A percentile compares a stretch with the other conserved stretches of the same genome.
Conservation (phyloP, 768 basidiomycete genomes). For the Plicaturopsis crispa region DNA sequence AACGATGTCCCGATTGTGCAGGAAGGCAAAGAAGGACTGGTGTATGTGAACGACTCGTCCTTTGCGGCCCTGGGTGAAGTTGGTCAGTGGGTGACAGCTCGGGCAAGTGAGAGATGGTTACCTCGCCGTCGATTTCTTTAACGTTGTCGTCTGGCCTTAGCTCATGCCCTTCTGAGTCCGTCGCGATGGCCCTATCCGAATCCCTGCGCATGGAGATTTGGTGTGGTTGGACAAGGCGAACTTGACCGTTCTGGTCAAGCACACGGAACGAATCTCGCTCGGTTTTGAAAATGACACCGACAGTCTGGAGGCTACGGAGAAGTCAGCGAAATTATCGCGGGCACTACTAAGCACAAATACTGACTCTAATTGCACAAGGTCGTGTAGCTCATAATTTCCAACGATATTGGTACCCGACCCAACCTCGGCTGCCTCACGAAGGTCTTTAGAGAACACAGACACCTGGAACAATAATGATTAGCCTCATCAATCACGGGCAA, state of each 20-base stretch:
- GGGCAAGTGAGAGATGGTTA: constrained; percentile 24
- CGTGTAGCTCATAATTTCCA: constrained; percentile 93
- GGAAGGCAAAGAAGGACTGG: constrained; percentile 89
- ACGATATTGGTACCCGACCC: constrained; percentile 87
- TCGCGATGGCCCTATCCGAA: constrained; percentile 76
- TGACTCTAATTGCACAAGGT: constrained; percentile 94
- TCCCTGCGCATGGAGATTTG: constrained; percentile 91
- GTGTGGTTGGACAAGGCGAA: constrained; percentile 84
- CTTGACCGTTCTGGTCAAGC: constrained; percentile 88
- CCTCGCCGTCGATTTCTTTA: constrained; percentile 87
- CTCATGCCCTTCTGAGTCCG: constrained; percentile 84
- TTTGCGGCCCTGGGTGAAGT: constrained; percentile 54
- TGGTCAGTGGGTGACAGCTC: constrained; percentile 5
- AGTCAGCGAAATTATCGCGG: constrained; percentile 3
- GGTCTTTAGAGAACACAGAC: constrained; percentile 94
- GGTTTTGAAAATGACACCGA: constrained; percentile 96
- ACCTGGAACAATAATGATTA: constrained; percentile 42
- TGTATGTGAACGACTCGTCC: constrained; percentile 91
- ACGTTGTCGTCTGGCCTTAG: constrained; percentile 85
- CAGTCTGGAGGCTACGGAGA: constrained; percentile 68
- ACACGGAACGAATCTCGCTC: constrained; percentile 95
- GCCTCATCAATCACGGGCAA: constrained; percentile 1
- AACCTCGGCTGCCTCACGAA: constrained; percentile 95
- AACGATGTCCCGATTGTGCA: constrained; percentile 83
- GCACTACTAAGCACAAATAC: constrained; percentile 20